Base-by-base conservation (phyloP, 306 rosid genomes). In the Potentilla sterilis region DNA sequence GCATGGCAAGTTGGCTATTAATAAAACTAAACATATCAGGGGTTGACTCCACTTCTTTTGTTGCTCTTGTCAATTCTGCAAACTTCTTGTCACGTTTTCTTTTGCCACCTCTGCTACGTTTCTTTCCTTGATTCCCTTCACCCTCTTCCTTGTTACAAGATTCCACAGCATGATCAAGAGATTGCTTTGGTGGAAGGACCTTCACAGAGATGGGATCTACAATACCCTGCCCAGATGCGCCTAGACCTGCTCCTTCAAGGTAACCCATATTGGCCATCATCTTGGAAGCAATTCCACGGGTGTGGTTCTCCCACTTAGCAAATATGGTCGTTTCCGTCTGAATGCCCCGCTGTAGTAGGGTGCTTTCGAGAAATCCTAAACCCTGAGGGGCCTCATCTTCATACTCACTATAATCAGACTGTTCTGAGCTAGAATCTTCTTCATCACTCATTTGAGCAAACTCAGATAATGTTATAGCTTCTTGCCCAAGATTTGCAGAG, bases 261-360 rank as follows among this genome's bases (percentile, higher is more conserved):
- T 85, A 92, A 76, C 99, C 99, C 97, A 90, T 95, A 74, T 85
- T 89, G 75, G 99, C 91, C 99, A 92, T 95, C 97, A 95, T 95
- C 89, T 88, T 95, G 74, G 97, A 95, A 55, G 99, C 96, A 72
- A 95, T 83, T 7, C 97, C 98, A 75, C 97, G 82, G 6, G 98
- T 95, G 84, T 95, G 98, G 78, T 90, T 92, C 84, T 95, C 98
- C 98, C 97, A 95, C 82, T 84, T 95, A 0, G 98, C 98, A 90
- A 95, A 95, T 86, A 84, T 84, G 18, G 78, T 80, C 41, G 98
- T 95, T 54, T 90, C 98, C 0, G 84, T 90, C 86, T 95, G 98
- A 79, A 90, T 77, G 10, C 98, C 97, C 78, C 82, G 88, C 80
- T 84, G 96, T 74, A 55, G 79, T 80, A 71, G 84, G 77, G 93